Evolutionary conservation across 306 rosid species (phyloP).

Genomic region (Cyamopsis tetragonoloba): DNA sequence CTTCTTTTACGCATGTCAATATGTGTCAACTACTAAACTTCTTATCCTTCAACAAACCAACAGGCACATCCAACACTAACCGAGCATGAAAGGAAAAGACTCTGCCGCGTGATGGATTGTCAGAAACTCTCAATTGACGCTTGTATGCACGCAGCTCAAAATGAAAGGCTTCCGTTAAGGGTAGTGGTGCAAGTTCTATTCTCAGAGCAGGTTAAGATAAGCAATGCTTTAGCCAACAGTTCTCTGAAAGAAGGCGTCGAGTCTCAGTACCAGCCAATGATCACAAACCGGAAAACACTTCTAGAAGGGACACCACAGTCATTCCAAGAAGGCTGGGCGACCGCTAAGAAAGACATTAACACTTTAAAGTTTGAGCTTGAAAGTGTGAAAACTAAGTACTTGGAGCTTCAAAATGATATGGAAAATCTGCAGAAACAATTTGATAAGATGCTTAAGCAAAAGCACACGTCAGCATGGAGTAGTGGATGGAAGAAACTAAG

Average conservation of each 20-base stretch:
- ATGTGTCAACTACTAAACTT: background rate
- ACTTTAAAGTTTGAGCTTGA: slow-evolving; percentile 89
- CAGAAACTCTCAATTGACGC: slow-evolving; percentile 98
- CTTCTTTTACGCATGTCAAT: background rate
- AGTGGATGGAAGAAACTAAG: slow-evolving; percentile 95
- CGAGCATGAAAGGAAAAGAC: slow-evolving; percentile 93
- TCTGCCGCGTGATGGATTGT: slow-evolving; percentile 95
- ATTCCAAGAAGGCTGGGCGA: slow-evolving; percentile 96
- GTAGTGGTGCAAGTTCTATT: slow-evolving; percentile 95
- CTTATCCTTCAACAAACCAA: slow-evolving; percentile 17
- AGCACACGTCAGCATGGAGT: slow-evolving; percentile 79
- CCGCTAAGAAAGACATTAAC: slow-evolving; percentile 92
- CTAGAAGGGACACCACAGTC: slow-evolving; percentile 95
- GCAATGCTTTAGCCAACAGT: slow-evolving; percentile 66
- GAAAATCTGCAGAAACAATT: slow-evolving; percentile 81
- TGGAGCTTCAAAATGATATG: slow-evolving; percentile 87
- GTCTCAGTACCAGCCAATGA: slow-evolving; percentile 67
- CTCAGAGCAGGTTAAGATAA: slow-evolving; percentile 91
- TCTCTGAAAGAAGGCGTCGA: slow-evolving; percentile 60
- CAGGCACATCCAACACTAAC: slow-evolving; percentile 95
- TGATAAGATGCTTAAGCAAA: slow-evolving; percentile 76
- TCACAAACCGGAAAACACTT: slow-evolving; percentile 70
- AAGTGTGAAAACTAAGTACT: slow-evolving; percentile 73
- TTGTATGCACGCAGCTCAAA: slow-evolving; percentile 96
- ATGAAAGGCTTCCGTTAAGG: slow-evolving; percentile 91